phyloP scores from a whole-genome alignment of 2,329 filamentous ascomycete genomes.

The Penicillium sp. region DNA sequence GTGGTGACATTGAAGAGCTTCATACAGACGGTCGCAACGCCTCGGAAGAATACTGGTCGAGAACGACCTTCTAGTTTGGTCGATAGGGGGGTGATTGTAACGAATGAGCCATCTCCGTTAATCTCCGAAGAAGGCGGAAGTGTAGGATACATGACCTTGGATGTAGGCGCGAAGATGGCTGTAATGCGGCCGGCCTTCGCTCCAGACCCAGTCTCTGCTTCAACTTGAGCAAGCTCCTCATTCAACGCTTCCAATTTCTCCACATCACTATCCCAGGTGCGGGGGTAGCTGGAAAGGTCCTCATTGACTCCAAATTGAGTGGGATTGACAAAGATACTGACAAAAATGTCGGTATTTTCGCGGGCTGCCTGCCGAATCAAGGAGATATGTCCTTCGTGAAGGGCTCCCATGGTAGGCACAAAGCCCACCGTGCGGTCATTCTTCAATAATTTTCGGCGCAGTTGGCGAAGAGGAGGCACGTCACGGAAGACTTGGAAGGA shows the following conservation, averaged over 20 bases:
- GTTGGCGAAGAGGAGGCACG: slow-evolving; percentile 68
- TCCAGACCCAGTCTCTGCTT: slow-evolving; percentile 42
- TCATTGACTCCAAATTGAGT: slow-evolving; percentile 91
- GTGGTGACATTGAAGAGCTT: slow-evolving; percentile 84
- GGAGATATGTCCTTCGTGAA: slow-evolving; percentile 88
- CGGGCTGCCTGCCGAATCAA: slow-evolving; percentile 79
- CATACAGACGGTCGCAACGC: slow-evolving; percentile 94
- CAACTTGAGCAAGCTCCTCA: slow-evolving; percentile 61
- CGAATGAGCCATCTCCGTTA: slow-evolving; percentile 80
- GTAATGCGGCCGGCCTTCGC: slow-evolving; percentile 63
- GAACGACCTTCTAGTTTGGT: slow-evolving; percentile 80
- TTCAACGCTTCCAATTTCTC: slow-evolving; percentile 68
- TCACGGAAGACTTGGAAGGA: slow-evolving; percentile 66
- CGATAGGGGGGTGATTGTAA: slow-evolving; percentile 83
- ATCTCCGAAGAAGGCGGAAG: slow-evolving; percentile 71
- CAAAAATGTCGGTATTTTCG: slow-evolving; percentile 83
- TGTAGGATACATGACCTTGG: slow-evolving; percentile 82
- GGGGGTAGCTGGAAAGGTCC: slow-evolving; percentile 84
- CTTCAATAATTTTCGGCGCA: slow-evolving; percentile 65
- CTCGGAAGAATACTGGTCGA: slow-evolving; percentile 91
- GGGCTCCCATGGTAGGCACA: slow-evolving; percentile 95
- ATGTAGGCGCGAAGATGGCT: slow-evolving; percentile 83
- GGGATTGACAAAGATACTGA: slow-evolving; percentile 94
- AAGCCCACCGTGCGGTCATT: slow-evolving; percentile 75
- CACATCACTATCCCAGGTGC: slow-evolving; percentile 81